Conservation (phyloP, 768 basidiomycete species). For the Leucosporidium scottii region DNA sequence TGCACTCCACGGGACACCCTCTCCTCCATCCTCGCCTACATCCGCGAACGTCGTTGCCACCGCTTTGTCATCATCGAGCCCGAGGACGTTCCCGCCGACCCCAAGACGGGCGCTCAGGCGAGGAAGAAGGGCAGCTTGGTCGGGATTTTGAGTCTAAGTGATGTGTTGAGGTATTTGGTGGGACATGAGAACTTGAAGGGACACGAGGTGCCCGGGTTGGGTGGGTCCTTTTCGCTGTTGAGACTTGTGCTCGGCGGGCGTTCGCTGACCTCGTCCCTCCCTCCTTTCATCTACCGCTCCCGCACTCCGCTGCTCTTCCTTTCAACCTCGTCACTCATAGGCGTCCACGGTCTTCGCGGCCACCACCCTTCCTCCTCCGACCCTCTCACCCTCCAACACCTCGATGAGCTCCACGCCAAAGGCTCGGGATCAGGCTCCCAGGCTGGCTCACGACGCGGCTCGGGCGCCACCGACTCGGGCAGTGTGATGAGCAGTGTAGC, state of each 20-base stretch:
- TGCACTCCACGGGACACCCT: constrained; percentile 89
- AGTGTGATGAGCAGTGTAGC: too few species aligned
- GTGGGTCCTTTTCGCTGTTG: constrained; percentile 5
- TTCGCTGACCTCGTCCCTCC: not conserved
- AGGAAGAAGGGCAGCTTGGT: constrained; percentile 55
- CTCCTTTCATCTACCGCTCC: too few species aligned
- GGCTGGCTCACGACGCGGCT: too few species aligned
- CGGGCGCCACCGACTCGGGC: too few species aligned
- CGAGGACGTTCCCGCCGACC: constrained; percentile 21
- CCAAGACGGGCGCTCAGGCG: constrained; percentile 1
- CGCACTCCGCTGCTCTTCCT: not conserved
- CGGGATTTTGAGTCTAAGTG: constrained; percentile 80
- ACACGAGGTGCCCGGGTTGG: constrained; percentile 26
- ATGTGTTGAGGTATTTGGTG: constrained; percentile 77
- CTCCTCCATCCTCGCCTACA: constrained; percentile 77
- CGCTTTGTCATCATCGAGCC: constrained; percentile 45
- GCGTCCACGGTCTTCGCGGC: too few species aligned
- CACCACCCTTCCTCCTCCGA: too few species aligned
- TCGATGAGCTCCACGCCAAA: too few species aligned
- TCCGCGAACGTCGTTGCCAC: constrained; percentile 89
- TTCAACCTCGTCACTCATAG: not conserved
- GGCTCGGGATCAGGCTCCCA: too few species aligned
- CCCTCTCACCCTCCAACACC: too few species aligned
- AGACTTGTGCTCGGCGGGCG: not conserved
- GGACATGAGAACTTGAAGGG: constrained; percentile 34